Evolutionary conservation across 2,329 filamentous ascomycete species (phyloP).

Genomic region (Fusarium mexicanum): DNA sequence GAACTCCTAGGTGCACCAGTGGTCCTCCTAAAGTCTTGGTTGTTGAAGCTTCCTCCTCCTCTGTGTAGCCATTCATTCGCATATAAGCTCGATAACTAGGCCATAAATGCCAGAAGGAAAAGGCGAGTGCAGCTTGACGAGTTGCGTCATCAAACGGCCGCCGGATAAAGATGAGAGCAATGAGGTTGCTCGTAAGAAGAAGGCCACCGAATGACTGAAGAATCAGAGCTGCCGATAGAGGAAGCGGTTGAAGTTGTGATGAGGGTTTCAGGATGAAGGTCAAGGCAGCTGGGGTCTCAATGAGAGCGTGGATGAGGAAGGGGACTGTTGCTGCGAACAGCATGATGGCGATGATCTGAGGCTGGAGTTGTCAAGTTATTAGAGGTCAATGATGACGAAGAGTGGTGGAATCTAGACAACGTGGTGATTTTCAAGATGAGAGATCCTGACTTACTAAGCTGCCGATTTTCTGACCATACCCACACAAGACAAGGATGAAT

Average conservation of each 20-base stretch:
- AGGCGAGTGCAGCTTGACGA: slow-evolving; percentile 50
- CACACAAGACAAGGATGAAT: background rate
- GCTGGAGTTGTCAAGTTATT: background rate
- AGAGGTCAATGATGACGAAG: background rate
- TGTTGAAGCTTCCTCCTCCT: slow-evolving; percentile 12
- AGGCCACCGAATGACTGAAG: slow-evolving; percentile 60
- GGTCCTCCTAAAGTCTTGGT: slow-evolving; percentile 56
- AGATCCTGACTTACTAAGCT: slow-evolving; percentile 10
- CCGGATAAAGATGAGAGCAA: slow-evolving; percentile 51
- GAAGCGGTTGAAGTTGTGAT: slow-evolving; percentile 55
- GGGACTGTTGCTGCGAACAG: slow-evolving; percentile 36
- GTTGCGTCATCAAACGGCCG: slow-evolving; percentile 47
- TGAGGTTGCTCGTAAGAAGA: slow-evolving; percentile 56
- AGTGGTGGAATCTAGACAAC: background rate
- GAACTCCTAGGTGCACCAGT: slow-evolving; percentile 55
- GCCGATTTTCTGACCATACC: background rate
- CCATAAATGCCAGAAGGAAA: slow-evolving; percentile 61
- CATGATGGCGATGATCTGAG: background rate
- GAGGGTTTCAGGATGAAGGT: slow-evolving; percentile 57
- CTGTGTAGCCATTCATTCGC: slow-evolving; percentile 44
- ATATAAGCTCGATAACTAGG: slow-evolving; percentile 56
- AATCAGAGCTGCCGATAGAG: slow-evolving; percentile 53
- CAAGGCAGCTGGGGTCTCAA: slow-evolving; percentile 56
- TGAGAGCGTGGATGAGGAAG: slow-evolving; percentile 50
- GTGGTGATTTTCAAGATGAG: background rate